Conservation (phyloP, 768 basidiomycete genomes). For the Zangia roseola region DNA sequence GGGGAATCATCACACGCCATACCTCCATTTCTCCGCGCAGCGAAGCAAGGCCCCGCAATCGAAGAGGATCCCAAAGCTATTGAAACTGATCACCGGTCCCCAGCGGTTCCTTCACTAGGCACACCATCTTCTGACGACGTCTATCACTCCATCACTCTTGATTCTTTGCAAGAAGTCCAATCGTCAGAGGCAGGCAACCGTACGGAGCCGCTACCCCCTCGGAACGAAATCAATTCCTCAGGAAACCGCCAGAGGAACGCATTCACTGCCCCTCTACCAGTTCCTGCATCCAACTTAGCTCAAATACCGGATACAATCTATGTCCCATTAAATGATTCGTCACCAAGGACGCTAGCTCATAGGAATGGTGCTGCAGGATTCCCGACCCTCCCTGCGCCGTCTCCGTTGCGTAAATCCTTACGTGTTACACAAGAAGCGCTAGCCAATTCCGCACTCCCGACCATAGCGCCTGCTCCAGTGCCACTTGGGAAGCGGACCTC, state of each 20-base stretch:
- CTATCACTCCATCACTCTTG: slow-evolving; percentile 39
- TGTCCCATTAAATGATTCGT: slow-evolving; percentile 37
- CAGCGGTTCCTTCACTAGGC: slow-evolving; percentile 18
- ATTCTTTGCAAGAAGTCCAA: slow-evolving; percentile 31
- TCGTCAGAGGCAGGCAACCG: slow-evolving; percentile 8
- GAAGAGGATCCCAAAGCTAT: neutral
- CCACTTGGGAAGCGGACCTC: slow-evolving; percentile 67
- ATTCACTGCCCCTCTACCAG: slow-evolving; percentile 24
- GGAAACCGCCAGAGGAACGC: slow-evolving; percentile 15
- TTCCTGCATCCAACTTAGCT: slow-evolving; percentile 10
- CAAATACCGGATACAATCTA: slow-evolving; percentile 19
- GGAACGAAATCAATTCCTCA: slow-evolving; percentile 1
- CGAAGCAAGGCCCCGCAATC: neutral
- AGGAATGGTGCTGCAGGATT: slow-evolving; percentile 48
- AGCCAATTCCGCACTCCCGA: slow-evolving; percentile 31
- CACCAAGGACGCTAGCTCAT: slow-evolving; percentile 28
- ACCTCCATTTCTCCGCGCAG: neutral
- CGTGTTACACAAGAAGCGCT: slow-evolving; percentile 49
- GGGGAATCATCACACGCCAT: neutral
- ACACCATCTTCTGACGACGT: slow-evolving; percentile 23
- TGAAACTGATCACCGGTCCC: neutral
- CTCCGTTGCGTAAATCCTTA: slow-evolving; percentile 68
- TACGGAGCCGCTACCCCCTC: slow-evolving; percentile 21
- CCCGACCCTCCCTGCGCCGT: slow-evolving; percentile 65
- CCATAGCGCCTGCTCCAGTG: slow-evolving; percentile 36